Evolutionary conservation across 2,329 filamentous ascomycete species (phyloP).

Genomic region (Paecilomyces sp.): DNA sequence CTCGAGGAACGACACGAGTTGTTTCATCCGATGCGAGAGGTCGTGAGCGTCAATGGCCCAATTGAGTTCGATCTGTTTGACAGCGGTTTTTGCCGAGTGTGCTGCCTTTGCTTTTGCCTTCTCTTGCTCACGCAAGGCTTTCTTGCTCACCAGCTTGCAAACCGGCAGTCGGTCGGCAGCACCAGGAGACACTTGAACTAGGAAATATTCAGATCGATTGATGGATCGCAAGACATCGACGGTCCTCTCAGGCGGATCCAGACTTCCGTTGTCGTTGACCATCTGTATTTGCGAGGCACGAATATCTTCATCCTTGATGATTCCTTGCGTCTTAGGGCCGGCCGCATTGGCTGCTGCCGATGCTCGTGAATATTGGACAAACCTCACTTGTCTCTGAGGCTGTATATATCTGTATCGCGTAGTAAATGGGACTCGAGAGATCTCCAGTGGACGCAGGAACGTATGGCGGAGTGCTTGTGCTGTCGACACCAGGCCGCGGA

Average conservation of each 20-base stretch:
- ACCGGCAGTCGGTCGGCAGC: constrained; percentile 44
- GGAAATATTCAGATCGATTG: constrained; percentile 43
- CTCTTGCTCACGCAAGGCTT: constrained; percentile 41
- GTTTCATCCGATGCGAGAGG: constrained; percentile 61
- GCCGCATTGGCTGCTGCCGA: not conserved
- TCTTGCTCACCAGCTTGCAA: constrained; percentile 63
- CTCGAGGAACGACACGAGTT: constrained; percentile 60
- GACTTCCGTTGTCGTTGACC: constrained; percentile 24
- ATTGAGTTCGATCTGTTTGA: constrained; percentile 80
- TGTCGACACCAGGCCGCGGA: constrained; percentile 23
- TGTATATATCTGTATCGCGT: constrained; percentile 5
- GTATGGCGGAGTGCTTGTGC: constrained; percentile 23
- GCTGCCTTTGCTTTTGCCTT: constrained; percentile 31
- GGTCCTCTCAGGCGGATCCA: constrained; percentile 22
- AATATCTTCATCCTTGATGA: constrained; percentile 28
- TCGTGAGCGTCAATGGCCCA: constrained; percentile 79
- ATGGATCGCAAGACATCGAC: constrained; percentile 34
- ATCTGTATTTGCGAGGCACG: constrained; percentile 22
- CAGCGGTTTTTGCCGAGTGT: constrained; percentile 31
- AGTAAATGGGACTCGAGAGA: constrained; percentile 8
- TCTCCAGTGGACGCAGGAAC: constrained; percentile 17
- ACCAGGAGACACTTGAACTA: constrained; percentile 43
- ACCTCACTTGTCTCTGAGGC: constrained; percentile 9
- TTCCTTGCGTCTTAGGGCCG: constrained; percentile 1
- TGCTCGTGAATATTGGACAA: constrained; percentile 8